These are phyloP conservation scores for Neovahlkampfia damariscottae DNA, from an alignment of 78 protist species.

Conservation along the genomic window DNA sequence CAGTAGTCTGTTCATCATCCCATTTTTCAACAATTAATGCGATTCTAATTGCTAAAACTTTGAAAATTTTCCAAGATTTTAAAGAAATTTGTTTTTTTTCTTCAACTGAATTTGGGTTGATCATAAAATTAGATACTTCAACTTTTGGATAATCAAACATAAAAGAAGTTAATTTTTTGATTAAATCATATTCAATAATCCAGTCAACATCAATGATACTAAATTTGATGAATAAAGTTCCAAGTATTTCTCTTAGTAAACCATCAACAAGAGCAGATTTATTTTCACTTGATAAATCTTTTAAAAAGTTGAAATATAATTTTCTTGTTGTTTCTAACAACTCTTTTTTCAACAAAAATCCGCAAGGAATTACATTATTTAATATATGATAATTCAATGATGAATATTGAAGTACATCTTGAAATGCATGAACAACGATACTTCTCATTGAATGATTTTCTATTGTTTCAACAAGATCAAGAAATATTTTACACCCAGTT, in stretches of 20 bases:
- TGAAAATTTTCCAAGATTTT: neutral
- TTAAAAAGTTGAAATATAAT: too few species aligned
- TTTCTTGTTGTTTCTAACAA: too few species aligned
- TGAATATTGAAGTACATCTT: too few species aligned
- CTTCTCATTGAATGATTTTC: too few species aligned
- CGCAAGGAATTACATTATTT: too few species aligned
- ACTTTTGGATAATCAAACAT: neutral
- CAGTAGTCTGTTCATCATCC: too few species aligned
- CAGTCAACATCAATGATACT: neutral
- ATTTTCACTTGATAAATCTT: too few species aligned
- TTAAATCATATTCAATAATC: neutral
- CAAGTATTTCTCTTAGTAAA: neutral
- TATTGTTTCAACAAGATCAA: too few species aligned
- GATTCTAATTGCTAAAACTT: neutral
- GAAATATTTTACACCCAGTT: too few species aligned
- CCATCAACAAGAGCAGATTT: neutral
- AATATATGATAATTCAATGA: too few species aligned
- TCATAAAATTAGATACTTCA: neutral
- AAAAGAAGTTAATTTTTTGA: neutral
- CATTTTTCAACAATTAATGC: neutral
- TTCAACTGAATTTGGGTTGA: neutral
- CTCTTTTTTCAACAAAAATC: too few species aligned
- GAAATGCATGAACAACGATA: too few species aligned
- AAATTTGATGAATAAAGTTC: neutral
- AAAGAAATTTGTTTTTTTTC: neutral